Evolutionary conservation across 306 rosid species (phyloP), one percentile per base, ranked within the genome.

Genomic region (Vigna mungo): DNA sequence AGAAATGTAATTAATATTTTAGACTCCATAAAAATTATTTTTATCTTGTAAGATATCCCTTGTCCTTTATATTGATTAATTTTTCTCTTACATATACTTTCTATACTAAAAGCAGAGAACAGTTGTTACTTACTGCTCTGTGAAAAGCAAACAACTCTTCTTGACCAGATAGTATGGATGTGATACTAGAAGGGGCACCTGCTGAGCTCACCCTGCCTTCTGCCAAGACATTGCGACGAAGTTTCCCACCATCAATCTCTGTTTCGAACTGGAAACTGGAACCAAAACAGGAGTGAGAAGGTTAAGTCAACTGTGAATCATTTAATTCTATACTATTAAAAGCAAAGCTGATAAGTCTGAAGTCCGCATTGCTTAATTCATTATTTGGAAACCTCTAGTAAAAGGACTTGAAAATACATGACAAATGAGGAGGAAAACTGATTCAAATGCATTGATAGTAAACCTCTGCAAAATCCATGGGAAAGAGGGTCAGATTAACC

Each of bases 181-280:
- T 84, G 77, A 95, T 88, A 25, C 90, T 88, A 20, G 85, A 71
- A 17, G 92, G 89, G 74, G 92, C 49, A 62, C 92, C 97, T 72
- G 89, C 96, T 62, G 96, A 81, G 67, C 97, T 81, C 61, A 95
- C 87, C 16, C 43, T 85, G 67, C 97, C 98, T 84, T 85, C 92
- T 47, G 89, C 96, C 80, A 95, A 83, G 82, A 95, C 98, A 85
- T 95, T 32, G 18, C 92, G 83, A 20, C 97, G 91, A 71, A 95
- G 98, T 82, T 84, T 92, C 65, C 80, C 88, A 27, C 96, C 97
- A 82, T 95, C 97, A 27, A 72, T 85, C 87, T 95, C 97, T 60
- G 97, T 87, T 90, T 95, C 97, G 25, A 95, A 95, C 82, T 95
- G 98, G 84, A 95, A 95, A 84, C 98, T 95, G 87, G 79, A 89